Evolutionary conservation across 2,329 filamentous ascomycete genomes (phyloP).

Genomic region (Exophiala alcalophila): DNA sequence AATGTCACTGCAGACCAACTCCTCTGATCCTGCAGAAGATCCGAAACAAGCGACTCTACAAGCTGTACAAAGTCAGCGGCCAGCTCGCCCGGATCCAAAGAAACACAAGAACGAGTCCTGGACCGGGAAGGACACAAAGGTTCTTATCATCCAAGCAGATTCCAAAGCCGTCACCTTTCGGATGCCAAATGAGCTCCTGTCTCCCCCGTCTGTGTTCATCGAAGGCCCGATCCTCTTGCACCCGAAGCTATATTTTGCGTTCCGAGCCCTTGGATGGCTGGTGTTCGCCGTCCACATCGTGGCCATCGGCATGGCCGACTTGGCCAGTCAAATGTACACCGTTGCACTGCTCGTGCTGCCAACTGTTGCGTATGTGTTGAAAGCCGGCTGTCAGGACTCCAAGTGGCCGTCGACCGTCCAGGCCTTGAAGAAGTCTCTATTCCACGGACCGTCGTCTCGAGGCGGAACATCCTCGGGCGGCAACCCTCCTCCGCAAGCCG

Average conservation of each 20-base stretch:
- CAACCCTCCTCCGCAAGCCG: neutral
- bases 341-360: conserved; percentile 23
- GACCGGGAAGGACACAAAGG: conserved; percentile 14
- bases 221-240: conserved; percentile 11
- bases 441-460: neutral
- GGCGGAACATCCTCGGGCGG: neutral
- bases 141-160: conserved; percentile 22
- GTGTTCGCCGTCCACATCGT: conserved; percentile 26
- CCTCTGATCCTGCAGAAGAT: conserved; percentile 1
- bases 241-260: conserved; percentile 13
- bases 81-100: conserved; percentile 4
- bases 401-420: conserved; percentile 15
- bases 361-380: conserved; percentile 17
- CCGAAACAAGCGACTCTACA: neutral
- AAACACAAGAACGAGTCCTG: conserved; percentile 1
- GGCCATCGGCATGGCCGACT: conserved; percentile 21
- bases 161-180: conserved; percentile 22
- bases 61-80: neutral
- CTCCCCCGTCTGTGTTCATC: conserved; percentile 20
- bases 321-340: conserved; percentile 23
- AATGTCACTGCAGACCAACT: conserved; percentile 1
- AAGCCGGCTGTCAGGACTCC: conserved; percentile 25
- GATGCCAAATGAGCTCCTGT: conserved; percentile 23
- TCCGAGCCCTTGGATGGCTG: conserved; percentile 22
- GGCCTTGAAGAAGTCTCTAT: conserved; percentile 4